phyloP scores from a whole-genome alignment of 1,284 basidiomycete species.

The Tilletia indica region DNA sequence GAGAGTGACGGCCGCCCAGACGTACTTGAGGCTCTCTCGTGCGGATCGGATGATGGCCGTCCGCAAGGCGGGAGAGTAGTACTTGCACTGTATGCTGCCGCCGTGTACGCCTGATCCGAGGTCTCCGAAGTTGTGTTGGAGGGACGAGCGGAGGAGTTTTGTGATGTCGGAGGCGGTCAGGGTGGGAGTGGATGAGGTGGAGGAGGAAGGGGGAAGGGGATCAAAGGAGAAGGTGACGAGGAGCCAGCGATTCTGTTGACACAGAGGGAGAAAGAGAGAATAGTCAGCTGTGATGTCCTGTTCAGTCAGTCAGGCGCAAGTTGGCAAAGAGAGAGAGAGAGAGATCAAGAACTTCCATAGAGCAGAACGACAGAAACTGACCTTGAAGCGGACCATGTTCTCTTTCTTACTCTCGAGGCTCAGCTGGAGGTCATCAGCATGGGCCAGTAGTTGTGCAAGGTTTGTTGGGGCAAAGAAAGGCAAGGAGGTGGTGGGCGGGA shows the following conservation, averaged over 20 bases:
- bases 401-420: too few relatives aligned
- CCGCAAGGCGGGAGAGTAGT: slow-evolving; percentile 36
- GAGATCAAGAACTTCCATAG: too few relatives aligned
- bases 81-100: slow-evolving; percentile 33
- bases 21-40: slow-evolving; percentile 30
- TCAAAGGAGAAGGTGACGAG: slow-evolving; percentile 17
- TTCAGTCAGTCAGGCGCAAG: too few relatives aligned
- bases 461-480: too few relatives aligned
- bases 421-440: too few relatives aligned
- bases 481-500: too few relatives aligned
- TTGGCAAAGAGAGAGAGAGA: too few relatives aligned
- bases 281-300: too few relatives aligned
- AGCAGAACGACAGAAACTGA: neutral
- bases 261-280: neutral
- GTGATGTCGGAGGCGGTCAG: slow-evolving; percentile 32
- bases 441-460: too few relatives aligned
- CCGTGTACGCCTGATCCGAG: slow-evolving; percentile 32
- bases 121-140: slow-evolving; percentile 36
- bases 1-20: slow-evolving; percentile 37
- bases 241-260: slow-evolving; percentile 10
- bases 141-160: slow-evolving; percentile 29
- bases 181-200: neutral
- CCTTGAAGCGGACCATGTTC: slow-evolving; percentile 6
- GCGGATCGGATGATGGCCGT: slow-evolving; percentile 38
- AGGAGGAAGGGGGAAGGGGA: neutral